Percentiles rank a stretch among this genome's conserved stretches.
phyloP scores from a whole-genome alignment of 2,329 filamentous ascomycete genomes.

The Aspergillus caelatus region DNA sequence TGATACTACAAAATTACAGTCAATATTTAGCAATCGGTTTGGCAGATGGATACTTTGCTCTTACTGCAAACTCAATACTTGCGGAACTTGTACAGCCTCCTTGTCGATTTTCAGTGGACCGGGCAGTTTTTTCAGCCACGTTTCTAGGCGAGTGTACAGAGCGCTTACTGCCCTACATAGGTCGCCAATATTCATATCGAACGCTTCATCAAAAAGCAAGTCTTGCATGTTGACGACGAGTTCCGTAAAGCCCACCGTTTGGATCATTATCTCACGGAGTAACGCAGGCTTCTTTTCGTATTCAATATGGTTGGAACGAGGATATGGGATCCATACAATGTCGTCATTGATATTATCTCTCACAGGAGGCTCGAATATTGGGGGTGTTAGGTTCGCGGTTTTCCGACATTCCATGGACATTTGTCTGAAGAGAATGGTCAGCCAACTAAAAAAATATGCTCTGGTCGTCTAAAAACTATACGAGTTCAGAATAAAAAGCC shows the following conservation, averaged over 20 bases:
- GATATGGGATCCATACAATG: slow-evolving; percentile 37
- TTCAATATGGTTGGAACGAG: slow-evolving; percentile 32
- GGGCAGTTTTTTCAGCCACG: slow-evolving; percentile 27
- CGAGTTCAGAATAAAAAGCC: slow-evolving; percentile 35
- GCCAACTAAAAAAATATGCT: not conserved
- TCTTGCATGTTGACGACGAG: slow-evolving; percentile 28
- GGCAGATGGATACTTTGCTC: slow-evolving; percentile 3
- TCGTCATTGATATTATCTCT: slow-evolving; percentile 18
- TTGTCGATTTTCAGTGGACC: slow-evolving; percentile 18
- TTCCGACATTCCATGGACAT: slow-evolving; percentile 31
- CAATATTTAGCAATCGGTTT: not conserved
- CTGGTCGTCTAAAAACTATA: slow-evolving; percentile 10
- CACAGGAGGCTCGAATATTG: slow-evolving; percentile 19
- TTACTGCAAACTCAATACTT: slow-evolving; percentile 35
- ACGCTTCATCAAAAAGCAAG: slow-evolving; percentile 27
- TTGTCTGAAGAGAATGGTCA: slow-evolving; percentile 26
- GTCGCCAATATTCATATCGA: slow-evolving; percentile 14
- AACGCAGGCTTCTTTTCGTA: slow-evolving; percentile 28
- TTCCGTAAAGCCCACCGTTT: slow-evolving; percentile 25
- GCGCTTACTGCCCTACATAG: slow-evolving; percentile 22
- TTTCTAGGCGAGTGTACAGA: slow-evolving; percentile 25
- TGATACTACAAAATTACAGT: slow-evolving; percentile 26
- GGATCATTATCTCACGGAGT: slow-evolving; percentile 29
- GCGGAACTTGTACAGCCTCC: slow-evolving; percentile 22
- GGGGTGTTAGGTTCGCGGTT: slow-evolving; percentile 22